phyloP scores from a whole-genome alignment of 108 stramenopile species.

The Skeletonema menzelii region DNA sequence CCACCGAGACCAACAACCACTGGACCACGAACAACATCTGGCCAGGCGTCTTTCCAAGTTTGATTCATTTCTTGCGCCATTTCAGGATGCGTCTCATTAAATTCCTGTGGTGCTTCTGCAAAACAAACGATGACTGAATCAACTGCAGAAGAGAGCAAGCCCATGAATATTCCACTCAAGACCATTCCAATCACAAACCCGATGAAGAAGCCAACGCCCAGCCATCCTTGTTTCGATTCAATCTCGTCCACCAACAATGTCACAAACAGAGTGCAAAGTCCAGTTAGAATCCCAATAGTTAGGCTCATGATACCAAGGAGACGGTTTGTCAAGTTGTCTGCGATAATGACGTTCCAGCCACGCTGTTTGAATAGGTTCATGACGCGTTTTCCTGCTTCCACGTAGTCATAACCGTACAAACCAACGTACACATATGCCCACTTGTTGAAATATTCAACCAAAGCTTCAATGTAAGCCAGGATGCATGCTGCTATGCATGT shows the following conservation, averaged over 20 bases:
- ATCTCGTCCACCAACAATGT: conserved; percentile 25
- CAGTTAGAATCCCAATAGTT: conserved; percentile 31
- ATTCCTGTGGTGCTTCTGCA: conserved; percentile 57
- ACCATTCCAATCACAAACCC: conserved; percentile 43
- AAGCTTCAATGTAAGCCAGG: conserved; percentile 27
- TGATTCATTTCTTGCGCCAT: conserved; percentile 30
- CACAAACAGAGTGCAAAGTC: conserved; percentile 23
- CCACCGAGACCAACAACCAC: conserved; percentile 29
- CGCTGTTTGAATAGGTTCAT: conserved; percentile 52
- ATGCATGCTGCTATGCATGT: conserved; percentile 35
- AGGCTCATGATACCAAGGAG: conserved; percentile 25
- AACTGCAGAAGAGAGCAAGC: conserved; percentile 63
- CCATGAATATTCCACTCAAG: conserved; percentile 38
- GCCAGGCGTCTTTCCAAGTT: conserved; percentile 39
- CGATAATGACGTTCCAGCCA: conserved; percentile 71
- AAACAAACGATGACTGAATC: conserved; percentile 83
- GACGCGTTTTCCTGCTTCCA: conserved; percentile 67
- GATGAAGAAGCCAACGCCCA: conserved; percentile 24
- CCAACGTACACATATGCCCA: conserved; percentile 74
- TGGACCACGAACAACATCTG: conserved; percentile 7
- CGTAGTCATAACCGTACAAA: conserved; percentile 72
- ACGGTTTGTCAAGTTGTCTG: conserved; percentile 58
- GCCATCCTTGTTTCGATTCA: conserved; percentile 23
- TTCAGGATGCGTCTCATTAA: conserved; percentile 39
- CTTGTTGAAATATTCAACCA: conserved; percentile 72